phyloP scores from a whole-genome alignment of 116 monocot species.

The Dioscorea cayenensis region DNA sequence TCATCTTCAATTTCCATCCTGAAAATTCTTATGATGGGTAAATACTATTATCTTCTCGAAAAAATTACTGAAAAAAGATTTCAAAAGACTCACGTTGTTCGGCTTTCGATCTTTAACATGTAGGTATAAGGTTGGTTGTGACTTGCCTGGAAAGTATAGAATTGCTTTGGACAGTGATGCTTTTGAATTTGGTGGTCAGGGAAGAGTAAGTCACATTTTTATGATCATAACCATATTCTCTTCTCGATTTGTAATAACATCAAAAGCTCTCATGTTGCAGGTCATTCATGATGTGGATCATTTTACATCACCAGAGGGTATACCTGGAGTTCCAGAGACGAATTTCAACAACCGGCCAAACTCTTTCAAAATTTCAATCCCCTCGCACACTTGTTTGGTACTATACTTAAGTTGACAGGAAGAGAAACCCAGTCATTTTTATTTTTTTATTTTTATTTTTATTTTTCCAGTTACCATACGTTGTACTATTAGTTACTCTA shows the following conservation, averaged over 20 bases:
- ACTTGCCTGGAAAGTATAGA: constrained; percentile 78
- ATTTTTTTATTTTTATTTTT: not conserved
- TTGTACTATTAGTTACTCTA: too few species aligned
- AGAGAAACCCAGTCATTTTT: too few species aligned
- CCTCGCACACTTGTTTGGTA: constrained; percentile 78
- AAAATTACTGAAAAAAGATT: not conserved
- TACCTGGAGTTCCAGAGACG: constrained; percentile 71
- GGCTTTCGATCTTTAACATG: constrained; percentile 7
- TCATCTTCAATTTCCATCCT: constrained; percentile 97
- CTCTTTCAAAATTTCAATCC: constrained; percentile 78
- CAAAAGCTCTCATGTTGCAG: constrained; percentile 18
- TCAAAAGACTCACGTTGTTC: not conserved
- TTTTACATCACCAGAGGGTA: constrained; percentile 87
- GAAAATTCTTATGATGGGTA: constrained; percentile 86
- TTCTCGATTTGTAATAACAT: not conserved
- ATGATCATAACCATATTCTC: too few species aligned
- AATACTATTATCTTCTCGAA: not conserved
- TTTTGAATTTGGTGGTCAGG: constrained; percentile 73
- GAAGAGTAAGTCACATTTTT: constrained; percentile 53
- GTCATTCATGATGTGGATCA: constrained; percentile 75
- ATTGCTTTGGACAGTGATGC: constrained; percentile 93
- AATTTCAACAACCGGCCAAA: constrained; percentile 94
- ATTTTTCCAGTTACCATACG: not conserved
- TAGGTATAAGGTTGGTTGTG: constrained; percentile 93
- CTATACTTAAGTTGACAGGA: not conserved